Base-by-base conservation (phyloP, 192 early-diverging fungal genomes). In the Coemansia asiatica region DNA sequence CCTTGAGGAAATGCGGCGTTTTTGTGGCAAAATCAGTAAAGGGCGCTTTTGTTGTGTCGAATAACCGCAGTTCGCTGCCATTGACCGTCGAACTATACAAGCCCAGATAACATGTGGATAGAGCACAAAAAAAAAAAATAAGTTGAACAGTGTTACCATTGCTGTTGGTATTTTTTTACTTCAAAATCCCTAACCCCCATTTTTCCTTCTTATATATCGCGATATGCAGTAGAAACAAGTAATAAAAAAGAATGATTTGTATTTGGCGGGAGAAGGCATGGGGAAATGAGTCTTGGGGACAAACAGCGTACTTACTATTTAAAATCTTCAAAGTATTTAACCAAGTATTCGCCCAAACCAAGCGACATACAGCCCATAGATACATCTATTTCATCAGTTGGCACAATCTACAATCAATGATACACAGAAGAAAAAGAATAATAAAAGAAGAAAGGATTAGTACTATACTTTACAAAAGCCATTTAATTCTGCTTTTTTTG, bases 301-400 rank as follows among this genome's bases (percentile, higher is more conserved):
- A n/a, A n/a, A n/a, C n/a, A n/a, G n/a, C 15, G 16, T 10, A 71
- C 76, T 74, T 70, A 79, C 76, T 81, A 81, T 71, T 79, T 76
- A 57, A 38, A 67, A 58, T 84, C 82, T 27, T 84, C 82, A 71
- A 84, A 84, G 67, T 84, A 84, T 64, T 84, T 84, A 27, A 84
- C 82, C 56, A 84, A 61, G 27, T 68, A 77, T 40, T 84, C 79
- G 40, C 68, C 66, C 0, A 54, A 29, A 8, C 68, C 71, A 18
- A 84, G 64, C 35, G 53, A 31, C 48, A 58, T 47, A 65, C 74
- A 80, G 10, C 73, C 74, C 82, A 84, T 84, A 31, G 72, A 67
- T 18, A 71, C 54, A 50, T 84, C 82, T 49, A 84, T 74, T 60
- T 84, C 82, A 21, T 75, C 82, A 12, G 71, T 75, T 13, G 82